Base-by-base conservation (phyloP, 202 grass and related monocot species). In the Carex arenaria region DNA sequence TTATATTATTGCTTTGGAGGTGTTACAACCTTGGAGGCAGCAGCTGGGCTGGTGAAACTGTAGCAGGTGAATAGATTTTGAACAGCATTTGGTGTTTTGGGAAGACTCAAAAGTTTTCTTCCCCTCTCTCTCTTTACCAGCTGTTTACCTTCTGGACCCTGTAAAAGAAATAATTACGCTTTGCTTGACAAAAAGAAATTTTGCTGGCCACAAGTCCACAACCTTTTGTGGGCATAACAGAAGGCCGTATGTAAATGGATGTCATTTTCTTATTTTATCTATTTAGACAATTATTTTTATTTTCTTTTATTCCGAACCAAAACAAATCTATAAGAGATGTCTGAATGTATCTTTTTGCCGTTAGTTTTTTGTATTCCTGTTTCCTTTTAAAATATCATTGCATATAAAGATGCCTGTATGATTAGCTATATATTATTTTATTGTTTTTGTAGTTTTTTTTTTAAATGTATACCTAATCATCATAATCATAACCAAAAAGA, bases 61-160 rank as follows among this genome's bases (percentile, higher is more conserved):
- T 82, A 82, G 64, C 80, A 82, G 64, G 80, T 82, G 62, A 82
- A 31, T 43, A 82, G 26, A 69, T 82, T 82, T 30, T 82, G 80
- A 82, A 82, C 80, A 10, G 80, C 80, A 17, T 31, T 36, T 54
- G 80, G 80, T 11, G 80, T n/a, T 82, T 66, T 57, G 19, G 80
- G 80, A 64, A 82, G 64, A 49, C 23, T 34, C 43, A 82, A 23
- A 20, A 82, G 80, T 69, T 82, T 68, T 54, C 80, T 82, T 67
- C 80, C 80, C 26, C 64, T 67, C 13, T 81, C 60, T 43, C 64
- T 81, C 64, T 82, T 82, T 34, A 67, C 31, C 18, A 65, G 13
- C 2, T 10, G 55, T 68, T 69, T 82, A 67, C 47, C 31, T 34
- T 82, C 63, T 2, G 17, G 7, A 69, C 64, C 80, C 80, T 82